Evolutionary conservation across 192 early-diverging fungal species (phyloP).

Genomic region (Polychytrium aggregatum): DNA sequence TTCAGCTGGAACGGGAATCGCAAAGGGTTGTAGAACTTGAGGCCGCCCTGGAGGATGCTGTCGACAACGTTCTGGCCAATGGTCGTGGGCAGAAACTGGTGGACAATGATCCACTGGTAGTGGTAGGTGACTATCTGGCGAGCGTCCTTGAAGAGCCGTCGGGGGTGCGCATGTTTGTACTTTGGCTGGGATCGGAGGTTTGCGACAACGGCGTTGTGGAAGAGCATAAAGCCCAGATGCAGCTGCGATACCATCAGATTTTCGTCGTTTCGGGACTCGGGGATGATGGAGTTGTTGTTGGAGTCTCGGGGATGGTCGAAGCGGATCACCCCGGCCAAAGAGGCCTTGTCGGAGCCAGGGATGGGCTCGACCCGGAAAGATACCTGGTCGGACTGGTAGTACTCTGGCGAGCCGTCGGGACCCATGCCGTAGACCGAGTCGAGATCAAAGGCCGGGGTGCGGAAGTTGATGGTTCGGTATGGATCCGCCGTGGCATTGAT

Average conservation of each 20-base stretch:
- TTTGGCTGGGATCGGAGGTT: too few relatives aligned
- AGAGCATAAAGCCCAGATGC: not conserved
- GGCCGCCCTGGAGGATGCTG: slow-evolving; percentile 2
- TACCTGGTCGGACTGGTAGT: too few relatives aligned
- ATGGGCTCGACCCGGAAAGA: too few relatives aligned
- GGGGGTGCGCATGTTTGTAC: too few relatives aligned
- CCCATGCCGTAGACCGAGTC: too few relatives aligned
- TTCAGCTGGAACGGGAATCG: too few relatives aligned
- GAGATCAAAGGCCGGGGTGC: too few relatives aligned
- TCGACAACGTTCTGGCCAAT: slow-evolving; percentile 5
- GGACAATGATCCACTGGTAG: slow-evolving; percentile 5
- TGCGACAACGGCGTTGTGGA: slow-evolving; percentile 3
- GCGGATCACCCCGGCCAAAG: not conserved
- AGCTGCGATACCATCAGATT: not conserved
- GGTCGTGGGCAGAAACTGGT: not conserved
- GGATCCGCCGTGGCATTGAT: too few relatives aligned
- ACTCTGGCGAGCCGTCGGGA: too few relatives aligned
- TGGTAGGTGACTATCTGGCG: slow-evolving; percentile 2
- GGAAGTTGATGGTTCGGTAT: too few relatives aligned
- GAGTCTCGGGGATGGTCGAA: slow-evolving; percentile 2
- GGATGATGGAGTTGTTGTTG: not conserved
- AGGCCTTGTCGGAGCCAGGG: too few relatives aligned
- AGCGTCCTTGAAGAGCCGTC: slow-evolving; percentile 4
- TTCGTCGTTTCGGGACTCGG: slow-evolving; percentile 5
- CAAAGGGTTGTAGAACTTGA: slow-evolving; percentile 6